A percentile compares a stretch with the other conserved stretches of the same genome.
Conservation (phyloP, 768 basidiomycete genomes). For the Tricholoma furcatifolium region DNA sequence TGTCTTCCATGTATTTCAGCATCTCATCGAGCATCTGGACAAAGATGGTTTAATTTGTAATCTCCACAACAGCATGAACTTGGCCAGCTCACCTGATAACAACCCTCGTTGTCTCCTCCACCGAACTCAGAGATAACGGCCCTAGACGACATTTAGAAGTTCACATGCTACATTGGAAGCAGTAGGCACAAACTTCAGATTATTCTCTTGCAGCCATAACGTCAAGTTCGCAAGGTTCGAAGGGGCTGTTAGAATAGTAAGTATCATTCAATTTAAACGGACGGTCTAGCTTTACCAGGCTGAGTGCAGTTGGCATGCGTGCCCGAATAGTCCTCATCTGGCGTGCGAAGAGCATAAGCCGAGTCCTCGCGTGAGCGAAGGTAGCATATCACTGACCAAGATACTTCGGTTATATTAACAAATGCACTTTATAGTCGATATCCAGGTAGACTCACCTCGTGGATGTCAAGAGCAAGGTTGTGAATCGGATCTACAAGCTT, state of each 20-base stretch:
- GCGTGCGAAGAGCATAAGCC: background rate
- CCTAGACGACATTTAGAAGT: conserved; percentile 20
- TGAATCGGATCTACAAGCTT: conserved; percentile 37
- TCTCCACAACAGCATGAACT: background rate
- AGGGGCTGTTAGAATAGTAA: conserved; percentile 21
- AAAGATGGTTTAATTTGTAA: background rate
- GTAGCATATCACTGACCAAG: conserved; percentile 3
- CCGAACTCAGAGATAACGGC: conserved; percentile 47
- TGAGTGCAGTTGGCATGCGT: conserved; percentile 40
- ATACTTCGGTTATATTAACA: background rate
- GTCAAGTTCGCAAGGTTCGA: conserved; percentile 42
- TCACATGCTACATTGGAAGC: background rate
- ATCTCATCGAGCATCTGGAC: conserved; percentile 35
- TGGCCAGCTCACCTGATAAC: conserved; percentile 30
- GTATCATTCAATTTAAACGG: background rate
- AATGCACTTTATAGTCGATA: background rate
- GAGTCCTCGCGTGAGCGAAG: background rate
- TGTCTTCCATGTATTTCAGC: conserved; percentile 36
- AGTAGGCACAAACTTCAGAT: conserved; percentile 32
- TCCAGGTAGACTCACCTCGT: conserved; percentile 30
- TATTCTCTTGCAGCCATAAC: conserved; percentile 39
- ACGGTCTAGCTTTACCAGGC: conserved; percentile 27
- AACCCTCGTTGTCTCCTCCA: conserved; percentile 41
- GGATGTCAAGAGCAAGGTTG: conserved; percentile 46
- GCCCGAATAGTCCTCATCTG: conserved; percentile 44